Conservation (phyloP, 108 stramenopile genomes). For the Skeletonema grethae region DNA sequence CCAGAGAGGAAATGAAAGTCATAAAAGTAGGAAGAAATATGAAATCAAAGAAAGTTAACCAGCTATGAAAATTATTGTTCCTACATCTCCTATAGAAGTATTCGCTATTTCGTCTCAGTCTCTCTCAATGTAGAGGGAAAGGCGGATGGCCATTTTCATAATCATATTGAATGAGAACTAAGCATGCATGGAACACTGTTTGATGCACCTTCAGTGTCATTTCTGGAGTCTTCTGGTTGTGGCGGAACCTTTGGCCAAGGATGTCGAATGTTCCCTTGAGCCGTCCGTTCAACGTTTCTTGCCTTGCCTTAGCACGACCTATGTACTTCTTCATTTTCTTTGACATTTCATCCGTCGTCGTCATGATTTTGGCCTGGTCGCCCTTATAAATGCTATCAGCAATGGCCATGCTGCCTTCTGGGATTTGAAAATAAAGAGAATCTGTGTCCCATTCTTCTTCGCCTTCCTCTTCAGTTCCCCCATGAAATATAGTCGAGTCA, state of each 20-base stretch:
- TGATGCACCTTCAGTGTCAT: conserved; percentile 5
- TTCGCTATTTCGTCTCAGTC: too few species aligned
- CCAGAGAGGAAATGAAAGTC: neutral
- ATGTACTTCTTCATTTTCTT: conserved; percentile 5
- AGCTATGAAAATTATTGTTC: neutral
- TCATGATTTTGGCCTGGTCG: neutral
- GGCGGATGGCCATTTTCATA: conserved; percentile 1
- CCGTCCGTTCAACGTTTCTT: conserved; percentile 5
- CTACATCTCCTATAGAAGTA: too few species aligned
- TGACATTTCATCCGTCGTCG: neutral
- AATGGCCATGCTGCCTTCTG: neutral
- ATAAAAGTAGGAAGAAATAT: neutral
- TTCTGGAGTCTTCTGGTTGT: neutral
- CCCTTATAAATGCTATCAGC: conserved; percentile 4
- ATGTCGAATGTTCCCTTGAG: conserved; percentile 1
- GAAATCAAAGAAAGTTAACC: neutral
- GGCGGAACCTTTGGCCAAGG: neutral
- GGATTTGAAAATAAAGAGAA: conserved; percentile 4
- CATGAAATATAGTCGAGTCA: neutral
- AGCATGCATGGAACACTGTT: neutral
- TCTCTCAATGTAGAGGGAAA: neutral
- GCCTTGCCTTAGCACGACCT: conserved; percentile 4
- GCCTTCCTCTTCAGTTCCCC: conserved; percentile 4
- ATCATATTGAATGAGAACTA: conserved; percentile 2
- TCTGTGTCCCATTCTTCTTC: neutral